Evolutionary conservation across 176 grass and related monocot species (phyloP).

Genomic region (Poa annua): DNA sequence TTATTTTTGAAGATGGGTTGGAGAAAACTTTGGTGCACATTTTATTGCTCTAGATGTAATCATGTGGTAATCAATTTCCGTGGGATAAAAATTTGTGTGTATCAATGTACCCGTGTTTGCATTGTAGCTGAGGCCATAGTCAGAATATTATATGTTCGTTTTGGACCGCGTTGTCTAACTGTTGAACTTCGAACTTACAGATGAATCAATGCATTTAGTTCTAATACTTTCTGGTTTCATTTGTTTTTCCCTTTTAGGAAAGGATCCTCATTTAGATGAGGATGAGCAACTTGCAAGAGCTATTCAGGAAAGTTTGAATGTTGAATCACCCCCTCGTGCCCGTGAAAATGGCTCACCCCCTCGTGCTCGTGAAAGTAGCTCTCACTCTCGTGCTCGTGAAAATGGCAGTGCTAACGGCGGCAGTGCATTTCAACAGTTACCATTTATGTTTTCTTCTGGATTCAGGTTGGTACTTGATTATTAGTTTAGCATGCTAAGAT

Average conservation of each 20-base stretch:
- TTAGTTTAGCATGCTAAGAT: constrained; percentile 22
- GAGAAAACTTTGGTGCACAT: background rate
- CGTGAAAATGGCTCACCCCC: constrained; percentile 62
- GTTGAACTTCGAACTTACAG: background rate
- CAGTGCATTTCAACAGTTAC: constrained; percentile 60
- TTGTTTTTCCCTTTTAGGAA: constrained; percentile 58
- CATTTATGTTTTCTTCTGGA: constrained; percentile 75
- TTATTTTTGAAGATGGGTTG: constrained; percentile 3
- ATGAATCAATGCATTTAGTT: constrained; percentile 26
- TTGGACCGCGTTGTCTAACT: background rate
- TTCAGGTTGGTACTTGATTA: constrained; percentile 60
- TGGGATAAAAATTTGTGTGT: constrained; percentile 13
- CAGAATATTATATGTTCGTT: background rate
- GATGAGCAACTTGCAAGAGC: constrained; percentile 98
- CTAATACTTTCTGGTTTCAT: constrained; percentile 24
- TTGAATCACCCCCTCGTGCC: constrained; percentile 63
- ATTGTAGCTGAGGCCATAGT: constrained; percentile 17
- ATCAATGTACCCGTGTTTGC: background rate
- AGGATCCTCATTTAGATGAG: constrained; percentile 77
- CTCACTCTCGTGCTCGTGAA: constrained; percentile 57
- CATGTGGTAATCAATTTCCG: constrained; percentile 20
- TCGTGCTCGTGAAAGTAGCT: constrained; percentile 37
- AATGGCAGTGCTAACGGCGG: constrained; percentile 54
- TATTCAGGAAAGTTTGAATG: constrained; percentile 93
- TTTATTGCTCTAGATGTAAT: constrained; percentile 21